Evolutionary conservation across 2,329 filamentous ascomycete genomes (phyloP).

Genomic region (Colletotrichum sublineola): DNA sequence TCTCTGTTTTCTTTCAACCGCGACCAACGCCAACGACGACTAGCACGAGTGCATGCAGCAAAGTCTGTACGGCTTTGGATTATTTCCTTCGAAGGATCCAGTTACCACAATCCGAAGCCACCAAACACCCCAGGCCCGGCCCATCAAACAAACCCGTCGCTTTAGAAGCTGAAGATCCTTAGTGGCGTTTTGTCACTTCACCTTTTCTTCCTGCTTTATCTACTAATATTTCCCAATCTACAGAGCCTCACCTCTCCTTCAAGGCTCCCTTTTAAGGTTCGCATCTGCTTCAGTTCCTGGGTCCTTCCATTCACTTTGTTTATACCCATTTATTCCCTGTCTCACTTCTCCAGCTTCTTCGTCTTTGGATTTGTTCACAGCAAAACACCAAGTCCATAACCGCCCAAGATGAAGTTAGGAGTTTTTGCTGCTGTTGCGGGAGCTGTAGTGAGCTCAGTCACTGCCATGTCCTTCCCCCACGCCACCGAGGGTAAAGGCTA

Average conservation of each 20-base stretch:
- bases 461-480: slow-evolving; percentile 46
- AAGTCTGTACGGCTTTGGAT: slow-evolving; percentile 16
- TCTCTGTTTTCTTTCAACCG: slow-evolving; percentile 36
- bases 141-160: slow-evolving; percentile 16
- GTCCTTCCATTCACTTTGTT: slow-evolving; percentile 17
- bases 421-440: slow-evolving; percentile 17
- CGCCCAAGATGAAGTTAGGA: slow-evolving; percentile 28
- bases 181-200: slow-evolving; percentile 19
- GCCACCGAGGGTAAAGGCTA: slow-evolving; percentile 53
- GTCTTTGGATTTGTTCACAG: slow-evolving; percentile 17
- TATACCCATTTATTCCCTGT: neutral
- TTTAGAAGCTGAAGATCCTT: slow-evolving; percentile 27
- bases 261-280: slow-evolving; percentile 26
- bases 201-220: slow-evolving; percentile 26
- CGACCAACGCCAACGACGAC: slow-evolving; percentile 23
- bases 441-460: slow-evolving; percentile 31
- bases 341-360: neutral
- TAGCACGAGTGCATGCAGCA: slow-evolving; percentile 28
- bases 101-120: slow-evolving; percentile 8
- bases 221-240: neutral
- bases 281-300: slow-evolving; percentile 15
- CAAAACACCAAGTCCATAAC: slow-evolving; percentile 1
- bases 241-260: slow-evolving; percentile 16
- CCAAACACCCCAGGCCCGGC: slow-evolving; percentile 16
- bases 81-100: slow-evolving; percentile 8